These are phyloP conservation scores for Dendrocalamus sinicus DNA, from an alignment of 176 grass and related monocot genomes.

Conservation along the genomic window DNA sequence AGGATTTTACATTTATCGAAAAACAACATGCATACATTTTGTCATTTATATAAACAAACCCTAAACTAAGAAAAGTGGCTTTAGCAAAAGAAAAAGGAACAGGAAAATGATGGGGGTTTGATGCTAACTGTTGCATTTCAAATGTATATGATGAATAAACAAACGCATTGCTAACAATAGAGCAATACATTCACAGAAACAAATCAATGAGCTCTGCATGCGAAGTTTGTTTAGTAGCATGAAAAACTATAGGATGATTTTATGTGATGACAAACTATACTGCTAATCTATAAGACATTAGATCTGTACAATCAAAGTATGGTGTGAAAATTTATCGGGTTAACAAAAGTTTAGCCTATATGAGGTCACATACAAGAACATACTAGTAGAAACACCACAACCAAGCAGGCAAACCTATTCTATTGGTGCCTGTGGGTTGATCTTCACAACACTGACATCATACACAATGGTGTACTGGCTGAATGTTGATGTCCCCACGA, in stretches of 20 bases:
- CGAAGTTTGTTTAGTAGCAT: conserved; percentile 1
- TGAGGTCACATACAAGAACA: conserved; percentile 8
- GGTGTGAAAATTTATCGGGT: background rate
- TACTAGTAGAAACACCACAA: conserved; percentile 96
- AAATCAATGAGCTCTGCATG: background rate
- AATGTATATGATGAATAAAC: no score
- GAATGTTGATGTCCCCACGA: conserved; percentile 99
- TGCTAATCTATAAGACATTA: background rate
- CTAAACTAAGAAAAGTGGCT: no score
- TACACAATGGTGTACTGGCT: conserved; percentile 98
- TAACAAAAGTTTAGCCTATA: background rate
- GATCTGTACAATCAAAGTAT: background rate
- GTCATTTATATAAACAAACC: no score
- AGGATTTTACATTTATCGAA: no score
- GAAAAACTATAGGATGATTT: background rate
- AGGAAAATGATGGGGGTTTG: no score
- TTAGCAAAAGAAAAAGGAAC: no score
- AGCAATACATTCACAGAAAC: background rate
- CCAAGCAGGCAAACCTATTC: conserved; percentile 95
- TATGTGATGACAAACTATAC: background rate
- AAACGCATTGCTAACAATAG: background rate
- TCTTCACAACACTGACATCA: conserved; percentile 96
- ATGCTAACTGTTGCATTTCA: no score
- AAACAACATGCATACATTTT: no score
- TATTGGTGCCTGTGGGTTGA: conserved; percentile 78